phyloP scores from a whole-genome alignment of 164 flowering plant genomes.

The Akebia trifoliata region DNA sequence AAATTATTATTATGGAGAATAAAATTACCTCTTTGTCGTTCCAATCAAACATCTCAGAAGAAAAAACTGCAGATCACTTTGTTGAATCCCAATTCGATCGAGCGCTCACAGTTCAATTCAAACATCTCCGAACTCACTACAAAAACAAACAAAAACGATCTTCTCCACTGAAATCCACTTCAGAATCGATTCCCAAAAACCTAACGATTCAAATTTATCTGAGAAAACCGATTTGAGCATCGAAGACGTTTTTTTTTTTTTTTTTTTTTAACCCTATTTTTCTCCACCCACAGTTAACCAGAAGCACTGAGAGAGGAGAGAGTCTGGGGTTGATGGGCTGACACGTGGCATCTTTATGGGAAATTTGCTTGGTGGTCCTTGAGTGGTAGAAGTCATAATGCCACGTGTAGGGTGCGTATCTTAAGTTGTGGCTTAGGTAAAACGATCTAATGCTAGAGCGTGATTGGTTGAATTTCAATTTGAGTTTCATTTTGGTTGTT shows the following conservation, averaged over 20 bases:
- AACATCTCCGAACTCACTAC: slow-evolving; percentile 34
- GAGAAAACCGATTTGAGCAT: no score
- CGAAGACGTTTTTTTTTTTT: no score
- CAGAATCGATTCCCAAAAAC: no score
- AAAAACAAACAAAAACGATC: neutral
- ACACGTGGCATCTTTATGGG: slow-evolving; percentile 9
- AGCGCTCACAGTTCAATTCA: slow-evolving; percentile 6
- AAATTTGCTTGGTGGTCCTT: neutral
- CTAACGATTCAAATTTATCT: neutral
- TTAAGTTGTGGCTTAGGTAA: slow-evolving; percentile 15
- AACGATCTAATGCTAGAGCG: slow-evolving; percentile 13
- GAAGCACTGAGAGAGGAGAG: slow-evolving; percentile 1
- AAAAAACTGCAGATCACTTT: slow-evolving; percentile 15
- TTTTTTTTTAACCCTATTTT: neutral
- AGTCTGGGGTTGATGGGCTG: neutral
- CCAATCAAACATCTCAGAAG: slow-evolving; percentile 73
- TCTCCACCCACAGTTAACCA: neutral
- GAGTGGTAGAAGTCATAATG: neutral
- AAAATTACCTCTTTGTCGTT: slow-evolving; percentile 68
- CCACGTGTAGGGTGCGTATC: slow-evolving; percentile 16
- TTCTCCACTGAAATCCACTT: neutral
- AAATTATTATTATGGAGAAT: no score
- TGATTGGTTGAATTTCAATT: slow-evolving; percentile 14
- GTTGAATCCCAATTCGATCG: slow-evolving; percentile 15
- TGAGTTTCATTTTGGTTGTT: slow-evolving; percentile 5